Base-by-base conservation (phyloP, 192 early-diverging fungal species). In the Gonapodya sp. region DNA sequence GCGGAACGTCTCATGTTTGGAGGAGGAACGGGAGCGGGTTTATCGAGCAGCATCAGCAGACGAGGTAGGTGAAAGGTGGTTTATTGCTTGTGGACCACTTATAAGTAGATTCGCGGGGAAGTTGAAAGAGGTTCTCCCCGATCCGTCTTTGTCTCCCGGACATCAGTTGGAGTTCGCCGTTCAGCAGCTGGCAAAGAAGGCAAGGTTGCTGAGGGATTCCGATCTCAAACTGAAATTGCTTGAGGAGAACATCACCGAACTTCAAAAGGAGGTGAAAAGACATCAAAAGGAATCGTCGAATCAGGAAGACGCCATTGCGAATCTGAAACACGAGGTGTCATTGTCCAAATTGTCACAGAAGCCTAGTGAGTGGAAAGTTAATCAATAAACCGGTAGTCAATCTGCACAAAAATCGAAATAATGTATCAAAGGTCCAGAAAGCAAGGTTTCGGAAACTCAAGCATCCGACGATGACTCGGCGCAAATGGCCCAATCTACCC, bases 1-100 rank as follows among this genome's bases (percentile, higher is more conserved):
- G 75, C 36, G 64, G 16, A 78, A 36, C 31, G 78, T 89, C 35
- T 36, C 72, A 1, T 24, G 79, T 34, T 80, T 80, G 33, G 89
- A 91, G 78, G 83, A 86, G 35, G 89, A 91, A 80, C 79, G 88
- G 33, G 88, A n/a, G n/a, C n/a, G 82, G 8, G 87, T 91, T 24
- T 85, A 84, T 46, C 77, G 81, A 36, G 83, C 81, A 1, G 81
- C 88, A 1, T 82, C 84, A 0, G 46, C 83, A 2, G 79, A 36
- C 16, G 88, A 89, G 1, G 79, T 90, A 32, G 85, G 79, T 73
- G 33, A n/a, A n/a, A n/a, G n/a, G n/a, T n/a, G n/a, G n/a, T n/a
- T n/a, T n/a, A n/a, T n/a, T n/a, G n/a, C n/a, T n/a, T n/a, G n/a
- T n/a, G n/a, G n/a, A n/a, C n/a, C 80, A n/a, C 36, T 73, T 35